Evolutionary conservation across 1,284 basidiomycete species (phyloP).

Genomic region (Xerocomus nothofagi): DNA sequence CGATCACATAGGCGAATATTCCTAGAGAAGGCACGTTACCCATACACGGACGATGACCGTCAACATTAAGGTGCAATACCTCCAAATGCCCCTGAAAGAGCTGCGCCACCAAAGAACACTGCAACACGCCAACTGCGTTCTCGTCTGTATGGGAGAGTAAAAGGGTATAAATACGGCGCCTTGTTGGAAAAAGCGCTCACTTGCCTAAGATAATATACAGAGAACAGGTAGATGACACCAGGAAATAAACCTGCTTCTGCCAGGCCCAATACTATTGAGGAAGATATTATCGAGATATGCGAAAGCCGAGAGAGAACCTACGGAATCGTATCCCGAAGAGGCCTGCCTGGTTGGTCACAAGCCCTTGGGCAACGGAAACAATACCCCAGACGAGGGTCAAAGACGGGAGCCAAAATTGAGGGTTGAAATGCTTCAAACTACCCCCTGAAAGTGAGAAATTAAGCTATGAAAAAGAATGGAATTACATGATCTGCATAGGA

Average conservation of each 20-base stretch:
- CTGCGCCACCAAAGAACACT: conserved; percentile 59
- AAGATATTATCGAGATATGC: neutral
- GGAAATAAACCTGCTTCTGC: conserved; percentile 62
- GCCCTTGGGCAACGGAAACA: conserved; percentile 57
- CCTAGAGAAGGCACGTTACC: conserved; percentile 32
- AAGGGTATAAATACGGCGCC: neutral
- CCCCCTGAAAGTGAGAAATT: conserved; percentile 4
- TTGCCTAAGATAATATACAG: conserved; percentile 57
- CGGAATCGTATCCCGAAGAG: conserved; percentile 58
- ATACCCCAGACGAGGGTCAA: conserved; percentile 61
- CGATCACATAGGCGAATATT: conserved; percentile 56
- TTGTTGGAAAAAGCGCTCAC: neutral
- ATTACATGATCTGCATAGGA: conserved; percentile 42
- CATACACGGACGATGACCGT: neutral
- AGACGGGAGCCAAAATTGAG: conserved; percentile 59
- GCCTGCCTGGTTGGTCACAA: conserved; percentile 56
- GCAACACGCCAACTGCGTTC: conserved; percentile 63
- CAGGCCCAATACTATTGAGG: conserved; percentile 47
- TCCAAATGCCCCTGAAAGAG: conserved; percentile 59
- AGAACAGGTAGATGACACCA: conserved; percentile 61
- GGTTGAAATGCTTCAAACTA: conserved; percentile 58
- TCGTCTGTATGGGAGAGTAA: conserved; percentile 31
- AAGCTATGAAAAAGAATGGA: neutral
- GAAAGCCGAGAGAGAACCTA: conserved; percentile 24
- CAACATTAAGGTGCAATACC: conserved; percentile 31